Evolutionary conservation across 129 eudicot genomes (phyloP), one percentile per base, ranked within the genome.

Genomic region (Artemisia tridentata): DNA sequence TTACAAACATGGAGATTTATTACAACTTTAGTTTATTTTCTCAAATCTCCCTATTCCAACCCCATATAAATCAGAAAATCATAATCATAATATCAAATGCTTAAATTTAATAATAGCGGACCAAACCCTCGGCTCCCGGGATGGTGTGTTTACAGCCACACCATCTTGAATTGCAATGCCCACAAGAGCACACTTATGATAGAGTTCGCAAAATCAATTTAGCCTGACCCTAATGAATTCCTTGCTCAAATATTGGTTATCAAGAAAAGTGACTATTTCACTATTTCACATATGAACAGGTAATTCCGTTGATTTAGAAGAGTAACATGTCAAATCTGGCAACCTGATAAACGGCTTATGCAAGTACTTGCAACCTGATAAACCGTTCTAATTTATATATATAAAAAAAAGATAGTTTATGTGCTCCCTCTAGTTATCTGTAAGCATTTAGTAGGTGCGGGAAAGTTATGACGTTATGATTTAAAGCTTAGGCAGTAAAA

Each of bases 401-500:
- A 1, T 23, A 23, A 23, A 25, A 27, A 27, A 27, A 27, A 27
- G 3, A 27, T 27, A 0, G 29, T 27, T 27, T 27, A 27, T 12
- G n/a, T 7, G 17, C 55, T 11, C 2, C 17, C 12, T 13, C 38
- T 58, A 23, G 38, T 25, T 23, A 63, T 55, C 50, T 29, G 70
- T 34, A 49, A 47, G n/a, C 25, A 21, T 18, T 14, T 75, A 68
- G 9, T 67, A 57, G 27, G n/a, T 16, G 19, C 58, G 27, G 56
- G 73, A 27, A 49, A 67, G 73, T 66, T 23, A 54, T 65, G 79
- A 57, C 31, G 4, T 65, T 75, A 53, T 18, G 27, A 14, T 20
- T 14, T 12, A 10, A 56, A 67, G 55, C 45, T 47, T 52, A 21
- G 75, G 71, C 80, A 47, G 54, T 46, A 59, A 68, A 53, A 76